A percentile compares a stretch with the other conserved stretches of the same genome.
Conservation (phyloP, 1,284 basidiomycete species). For the Fomitopsis pinicola region DNA sequence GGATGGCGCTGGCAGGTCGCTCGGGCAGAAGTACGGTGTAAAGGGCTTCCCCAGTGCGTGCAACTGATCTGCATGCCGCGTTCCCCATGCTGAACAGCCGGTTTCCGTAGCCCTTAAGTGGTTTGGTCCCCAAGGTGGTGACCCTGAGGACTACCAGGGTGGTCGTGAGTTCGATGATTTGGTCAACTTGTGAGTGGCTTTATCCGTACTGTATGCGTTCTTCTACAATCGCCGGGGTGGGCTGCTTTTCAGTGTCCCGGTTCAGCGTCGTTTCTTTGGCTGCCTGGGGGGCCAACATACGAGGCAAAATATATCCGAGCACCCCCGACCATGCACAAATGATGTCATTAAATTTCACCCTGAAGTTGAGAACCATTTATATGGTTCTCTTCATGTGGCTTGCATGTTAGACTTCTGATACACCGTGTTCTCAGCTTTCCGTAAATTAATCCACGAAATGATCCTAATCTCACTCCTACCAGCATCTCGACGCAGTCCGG, state of each 20-base stretch:
- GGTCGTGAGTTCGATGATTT: slow-evolving; percentile 82
- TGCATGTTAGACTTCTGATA: background rate
- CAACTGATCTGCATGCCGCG: background rate
- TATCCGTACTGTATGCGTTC: background rate
- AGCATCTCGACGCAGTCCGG: slow-evolving; percentile 76
- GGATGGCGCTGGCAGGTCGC: slow-evolving; percentile 75
- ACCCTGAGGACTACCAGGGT: slow-evolving; percentile 68
- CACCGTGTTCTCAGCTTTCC: background rate
- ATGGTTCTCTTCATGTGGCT: background rate
- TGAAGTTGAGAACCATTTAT: background rate
- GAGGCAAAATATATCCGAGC: no score
- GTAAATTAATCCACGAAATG: background rate
- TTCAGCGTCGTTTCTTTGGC: no score
- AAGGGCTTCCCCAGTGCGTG: slow-evolving; percentile 83
- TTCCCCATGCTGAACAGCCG: slow-evolving; percentile 1
- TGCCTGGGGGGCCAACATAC: no score
- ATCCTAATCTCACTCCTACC: background rate
- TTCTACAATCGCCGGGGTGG: background rate
- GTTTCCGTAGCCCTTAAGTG: slow-evolving; percentile 75
- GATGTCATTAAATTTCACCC: background rate
- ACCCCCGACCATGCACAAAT: background rate
- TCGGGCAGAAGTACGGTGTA: slow-evolving; percentile 75
- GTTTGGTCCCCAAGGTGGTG: slow-evolving; percentile 71
- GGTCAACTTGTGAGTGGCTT: slow-evolving; percentile 59
- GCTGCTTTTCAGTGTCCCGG: no score